Conservation (phyloP, 768 basidiomycete genomes). For the Ramaria sp. region DNA sequence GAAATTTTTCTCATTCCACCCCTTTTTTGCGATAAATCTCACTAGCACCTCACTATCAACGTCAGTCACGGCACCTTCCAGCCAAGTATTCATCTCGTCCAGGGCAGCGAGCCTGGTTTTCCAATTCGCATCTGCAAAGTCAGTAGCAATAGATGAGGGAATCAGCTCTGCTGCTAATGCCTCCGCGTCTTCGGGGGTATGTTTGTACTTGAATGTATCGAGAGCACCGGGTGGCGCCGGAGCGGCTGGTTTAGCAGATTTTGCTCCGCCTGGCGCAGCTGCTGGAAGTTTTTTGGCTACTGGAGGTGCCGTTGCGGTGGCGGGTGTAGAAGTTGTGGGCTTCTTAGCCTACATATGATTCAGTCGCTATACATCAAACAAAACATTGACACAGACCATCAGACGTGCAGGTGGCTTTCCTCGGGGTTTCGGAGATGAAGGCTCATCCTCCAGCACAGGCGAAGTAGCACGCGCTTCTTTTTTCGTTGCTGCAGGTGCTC, state of each 20-base stretch:
- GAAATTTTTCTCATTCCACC: constrained; percentile 99
- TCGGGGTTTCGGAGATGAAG: constrained; percentile 27
- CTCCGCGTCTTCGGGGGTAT: constrained; percentile 88
- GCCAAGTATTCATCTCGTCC: constrained; percentile 79
- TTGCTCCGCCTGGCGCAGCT: constrained; percentile 24
- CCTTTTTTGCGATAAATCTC: constrained; percentile 80
- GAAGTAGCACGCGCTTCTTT: constrained; percentile 4
- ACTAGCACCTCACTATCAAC: constrained; percentile 85
- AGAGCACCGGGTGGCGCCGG: constrained; percentile 41
- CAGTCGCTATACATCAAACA: not conserved
- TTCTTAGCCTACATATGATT: not conserved
- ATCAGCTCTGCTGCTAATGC: constrained; percentile 60
- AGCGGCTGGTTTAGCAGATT: constrained; percentile 37
- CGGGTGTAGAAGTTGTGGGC: not conserved
- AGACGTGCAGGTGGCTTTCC: constrained; percentile 44
- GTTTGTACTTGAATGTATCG: constrained; percentile 86
- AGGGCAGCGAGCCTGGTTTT: constrained; percentile 80
- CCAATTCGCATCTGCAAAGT: constrained; percentile 86
- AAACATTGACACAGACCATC: constrained; percentile 22
- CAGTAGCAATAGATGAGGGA: constrained; percentile 56
- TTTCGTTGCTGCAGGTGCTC: constrained; percentile 15
- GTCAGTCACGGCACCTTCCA: constrained; percentile 50
- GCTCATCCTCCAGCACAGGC: constrained; percentile 19
- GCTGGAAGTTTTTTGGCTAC: too few species aligned
- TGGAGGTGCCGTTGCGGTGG: constrained; percentile 39